A percentile compares a stretch with the other conserved stretches of the same genome.
These are phyloP conservation scores for Aquilaria yunnanensis DNA, from an alignment of 345 rosid genomes.

Conservation along the genomic window DNA sequence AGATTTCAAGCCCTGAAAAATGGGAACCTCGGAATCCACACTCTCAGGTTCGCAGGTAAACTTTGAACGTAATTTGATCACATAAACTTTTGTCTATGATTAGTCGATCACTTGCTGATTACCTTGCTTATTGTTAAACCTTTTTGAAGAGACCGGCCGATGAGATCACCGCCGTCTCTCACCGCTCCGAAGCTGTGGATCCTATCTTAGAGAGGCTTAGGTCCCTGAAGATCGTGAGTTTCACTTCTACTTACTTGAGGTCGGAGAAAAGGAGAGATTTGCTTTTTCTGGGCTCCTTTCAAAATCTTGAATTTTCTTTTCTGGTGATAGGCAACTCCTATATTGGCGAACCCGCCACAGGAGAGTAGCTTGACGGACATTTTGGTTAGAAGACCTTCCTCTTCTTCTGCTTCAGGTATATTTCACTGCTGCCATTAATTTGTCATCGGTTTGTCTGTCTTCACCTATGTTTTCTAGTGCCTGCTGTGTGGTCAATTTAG, in stretches of 20 bases:
- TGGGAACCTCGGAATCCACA: conserved; percentile 40
- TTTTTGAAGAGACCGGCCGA: conserved; percentile 36
- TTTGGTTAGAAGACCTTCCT: conserved; percentile 64
- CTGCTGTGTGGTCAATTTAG: not conserved
- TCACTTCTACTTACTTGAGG: not conserved
- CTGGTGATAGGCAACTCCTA: conserved; percentile 56
- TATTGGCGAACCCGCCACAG: conserved; percentile 54
- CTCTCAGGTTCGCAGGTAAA: conserved; percentile 46
- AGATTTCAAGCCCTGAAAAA: not conserved
- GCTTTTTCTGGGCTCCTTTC: not conserved
- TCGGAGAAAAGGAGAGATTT: not conserved
- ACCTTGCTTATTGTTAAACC: not conserved
- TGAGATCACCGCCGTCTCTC: conserved; percentile 74
- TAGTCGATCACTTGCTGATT: not conserved
- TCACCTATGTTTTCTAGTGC: conserved; percentile 2
- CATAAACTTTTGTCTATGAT: not conserved
- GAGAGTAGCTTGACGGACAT: conserved; percentile 94
- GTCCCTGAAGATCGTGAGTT: conserved; percentile 73
- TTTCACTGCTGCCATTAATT: conserved; percentile 1
- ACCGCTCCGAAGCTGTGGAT: conserved; percentile 54
- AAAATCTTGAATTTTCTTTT: not conserved
- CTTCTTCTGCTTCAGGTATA: conserved; percentile 55
- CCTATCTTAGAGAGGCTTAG: conserved; percentile 68
- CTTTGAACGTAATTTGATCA: not conserved
- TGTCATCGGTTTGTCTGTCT: not conserved